Evolutionary conservation across 768 basidiomycete species (phyloP).

Genomic region (Lactifluus rugatus): DNA sequence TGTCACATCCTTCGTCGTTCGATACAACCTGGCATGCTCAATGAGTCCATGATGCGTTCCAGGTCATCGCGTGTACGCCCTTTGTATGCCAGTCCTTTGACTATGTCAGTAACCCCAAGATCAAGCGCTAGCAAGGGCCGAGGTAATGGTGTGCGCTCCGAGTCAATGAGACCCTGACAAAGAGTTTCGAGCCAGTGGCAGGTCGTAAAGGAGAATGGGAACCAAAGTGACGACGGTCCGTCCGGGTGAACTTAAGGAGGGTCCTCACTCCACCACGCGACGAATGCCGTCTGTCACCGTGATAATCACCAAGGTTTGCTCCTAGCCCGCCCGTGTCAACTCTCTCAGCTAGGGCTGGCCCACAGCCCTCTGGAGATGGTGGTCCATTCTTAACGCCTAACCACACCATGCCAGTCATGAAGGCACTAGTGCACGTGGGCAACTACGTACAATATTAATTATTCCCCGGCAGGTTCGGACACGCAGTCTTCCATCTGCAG

Average conservation of each 20-base stretch:
- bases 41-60: background rate
- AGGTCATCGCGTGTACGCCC: slow-evolving; percentile 1
- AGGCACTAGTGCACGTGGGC: slow-evolving; percentile 2
- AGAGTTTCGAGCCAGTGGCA: background rate
- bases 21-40: slow-evolving; percentile 3
- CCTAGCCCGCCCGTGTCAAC: background rate
- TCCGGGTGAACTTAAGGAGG: background rate
- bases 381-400: slow-evolving; percentile 5
- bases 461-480: slow-evolving; percentile 2
- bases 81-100: background rate
- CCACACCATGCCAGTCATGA: background rate
- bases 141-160: background rate
- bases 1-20: background rate
- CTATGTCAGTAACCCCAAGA: background rate
- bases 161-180: background rate
- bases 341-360: background rate
- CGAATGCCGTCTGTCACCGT: slow-evolving; percentile 5
- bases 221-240: slow-evolving; percentile 7
- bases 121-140: background rate
- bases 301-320: slow-evolving; percentile 3
- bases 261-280: background rate
- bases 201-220: slow-evolving; percentile 7
- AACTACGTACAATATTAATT: background rate
- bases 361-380: background rate
- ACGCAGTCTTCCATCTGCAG: background rate